A percentile compares a stretch with the other conserved stretches of the same genome.
Evolutionary conservation across 169 alveolate genomes (phyloP).

Genomic region (Hepatocystis sp.): DNA sequence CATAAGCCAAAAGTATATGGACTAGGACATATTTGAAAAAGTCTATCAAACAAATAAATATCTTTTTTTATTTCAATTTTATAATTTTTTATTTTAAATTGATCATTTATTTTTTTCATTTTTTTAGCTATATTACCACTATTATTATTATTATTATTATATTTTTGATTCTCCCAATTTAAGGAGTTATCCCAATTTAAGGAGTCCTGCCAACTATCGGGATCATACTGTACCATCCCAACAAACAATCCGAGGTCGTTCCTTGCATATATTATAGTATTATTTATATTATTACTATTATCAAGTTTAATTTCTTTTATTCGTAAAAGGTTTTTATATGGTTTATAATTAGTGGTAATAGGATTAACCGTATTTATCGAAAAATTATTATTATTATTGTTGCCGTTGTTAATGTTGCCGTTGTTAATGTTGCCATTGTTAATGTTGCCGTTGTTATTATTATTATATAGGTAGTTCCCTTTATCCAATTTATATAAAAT

Average conservation of each 20-base stretch:
- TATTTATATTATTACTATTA: constrained; percentile 59
- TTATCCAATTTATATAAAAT: constrained; percentile 8
- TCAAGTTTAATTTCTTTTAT: constrained; percentile 81
- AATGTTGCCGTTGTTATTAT: no score
- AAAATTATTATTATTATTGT: no score
- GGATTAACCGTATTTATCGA: no score
- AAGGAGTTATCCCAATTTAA: neutral
- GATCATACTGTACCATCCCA: constrained; percentile 7
- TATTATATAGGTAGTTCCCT: no score
- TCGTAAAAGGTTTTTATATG: no score
- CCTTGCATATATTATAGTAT: constrained; percentile 79
- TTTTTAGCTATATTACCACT: neutral
- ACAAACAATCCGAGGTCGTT: constrained; percentile 79
- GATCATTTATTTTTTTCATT: neutral
- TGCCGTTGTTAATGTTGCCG: no score
- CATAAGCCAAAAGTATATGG: constrained; percentile 47
- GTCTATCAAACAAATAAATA: constrained; percentile 39
- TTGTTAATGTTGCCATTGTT: no score
- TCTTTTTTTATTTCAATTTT: constrained; percentile 35
- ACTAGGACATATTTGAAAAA: constrained; percentile 52
- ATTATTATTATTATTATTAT: no score
- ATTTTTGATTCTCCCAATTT: neutral
- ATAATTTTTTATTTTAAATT: neutral
- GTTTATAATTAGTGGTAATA: no score
- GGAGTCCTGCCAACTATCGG: neutral